phyloP scores from a whole-genome alignment of 495 filamentous ascomycete genomes.

The Podospora conica region DNA sequence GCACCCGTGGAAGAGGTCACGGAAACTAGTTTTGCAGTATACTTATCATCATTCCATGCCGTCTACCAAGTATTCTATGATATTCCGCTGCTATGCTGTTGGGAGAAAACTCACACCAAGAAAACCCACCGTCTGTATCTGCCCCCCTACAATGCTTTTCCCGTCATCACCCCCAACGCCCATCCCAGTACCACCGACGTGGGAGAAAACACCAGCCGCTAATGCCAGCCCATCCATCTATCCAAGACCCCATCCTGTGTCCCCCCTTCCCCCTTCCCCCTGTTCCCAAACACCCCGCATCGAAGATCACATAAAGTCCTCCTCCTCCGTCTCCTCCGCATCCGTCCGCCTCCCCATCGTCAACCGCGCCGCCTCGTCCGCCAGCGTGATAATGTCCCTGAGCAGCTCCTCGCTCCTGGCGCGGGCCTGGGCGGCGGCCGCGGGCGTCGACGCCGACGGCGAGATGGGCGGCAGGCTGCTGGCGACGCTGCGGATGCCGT shows the following conservation, averaged over 20 bases:
- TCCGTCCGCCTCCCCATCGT: constrained; percentile 23
- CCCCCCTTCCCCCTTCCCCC: background rate
- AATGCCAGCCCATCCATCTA: too few species aligned
- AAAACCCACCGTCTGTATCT: background rate
- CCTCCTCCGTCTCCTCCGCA: constrained; percentile 42
- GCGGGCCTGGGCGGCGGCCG: constrained; percentile 11
- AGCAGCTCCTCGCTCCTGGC: constrained; percentile 36
- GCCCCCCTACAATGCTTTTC: background rate
- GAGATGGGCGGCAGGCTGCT: constrained; percentile 21
- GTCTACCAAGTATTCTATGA: background rate
- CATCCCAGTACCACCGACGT: too few species aligned
- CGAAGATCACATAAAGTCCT: constrained; percentile 32
- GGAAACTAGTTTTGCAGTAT: background rate
- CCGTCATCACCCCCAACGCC: background rate
- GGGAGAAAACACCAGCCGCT: too few species aligned
- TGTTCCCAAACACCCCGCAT: background rate
- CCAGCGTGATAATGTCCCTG: constrained; percentile 36
- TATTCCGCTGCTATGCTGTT: background rate
- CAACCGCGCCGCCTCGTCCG: constrained; percentile 33
- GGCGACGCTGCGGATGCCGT: constrained; percentile 1
- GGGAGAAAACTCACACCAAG: background rate
- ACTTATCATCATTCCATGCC: background rate
- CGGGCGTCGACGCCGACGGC: background rate
- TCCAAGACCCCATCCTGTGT: too few species aligned
- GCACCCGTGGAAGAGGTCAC: background rate